Conservation (phyloP, 768 basidiomycete species). For the Cubamyces sp. region DNA sequence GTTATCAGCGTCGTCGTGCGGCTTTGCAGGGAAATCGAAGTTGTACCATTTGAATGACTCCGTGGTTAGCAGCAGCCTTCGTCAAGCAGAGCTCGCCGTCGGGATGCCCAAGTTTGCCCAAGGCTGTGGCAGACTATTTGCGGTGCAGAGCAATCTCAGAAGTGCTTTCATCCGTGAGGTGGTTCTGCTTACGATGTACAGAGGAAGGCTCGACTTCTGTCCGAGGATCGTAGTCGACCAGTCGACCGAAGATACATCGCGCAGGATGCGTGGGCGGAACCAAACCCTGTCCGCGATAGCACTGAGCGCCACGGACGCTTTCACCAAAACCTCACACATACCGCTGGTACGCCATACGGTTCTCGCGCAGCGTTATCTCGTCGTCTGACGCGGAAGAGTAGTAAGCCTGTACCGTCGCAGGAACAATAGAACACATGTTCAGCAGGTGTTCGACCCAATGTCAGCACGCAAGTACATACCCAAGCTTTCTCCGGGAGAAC, state of each 20-base stretch:
- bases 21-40: background rate
- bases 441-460: no score
- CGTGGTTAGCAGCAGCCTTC: slow-evolving; percentile 80
- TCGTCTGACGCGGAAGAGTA: slow-evolving; percentile 97
- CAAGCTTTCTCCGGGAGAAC: slow-evolving; percentile 88
- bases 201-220: slow-evolving; percentile 70
- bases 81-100: slow-evolving; percentile 96
- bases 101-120: slow-evolving; percentile 94
- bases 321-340: slow-evolving; percentile 27
- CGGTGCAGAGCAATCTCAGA: slow-evolving; percentile 2
- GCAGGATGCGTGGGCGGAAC: slow-evolving; percentile 48
- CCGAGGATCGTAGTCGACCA: slow-evolving; percentile 86
- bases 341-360: slow-evolving; percentile 92
- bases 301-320: background rate
- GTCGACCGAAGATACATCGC: slow-evolving; percentile 86
- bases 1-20: background rate
- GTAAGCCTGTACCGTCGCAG: slow-evolving; percentile 57
- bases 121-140: slow-evolving; percentile 70
- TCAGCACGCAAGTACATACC: slow-evolving; percentile 36
- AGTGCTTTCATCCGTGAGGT: slow-evolving; percentile 71
- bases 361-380: slow-evolving; percentile 88
- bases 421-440: background rate
- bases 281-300: slow-evolving; percentile 33
- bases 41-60: slow-evolving; percentile 72
- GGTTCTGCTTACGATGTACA: slow-evolving; percentile 81